These are phyloP conservation scores for Blepharisma stoltei DNA, from an alignment of 73 alveolate species.

Conservation along the genomic window DNA sequence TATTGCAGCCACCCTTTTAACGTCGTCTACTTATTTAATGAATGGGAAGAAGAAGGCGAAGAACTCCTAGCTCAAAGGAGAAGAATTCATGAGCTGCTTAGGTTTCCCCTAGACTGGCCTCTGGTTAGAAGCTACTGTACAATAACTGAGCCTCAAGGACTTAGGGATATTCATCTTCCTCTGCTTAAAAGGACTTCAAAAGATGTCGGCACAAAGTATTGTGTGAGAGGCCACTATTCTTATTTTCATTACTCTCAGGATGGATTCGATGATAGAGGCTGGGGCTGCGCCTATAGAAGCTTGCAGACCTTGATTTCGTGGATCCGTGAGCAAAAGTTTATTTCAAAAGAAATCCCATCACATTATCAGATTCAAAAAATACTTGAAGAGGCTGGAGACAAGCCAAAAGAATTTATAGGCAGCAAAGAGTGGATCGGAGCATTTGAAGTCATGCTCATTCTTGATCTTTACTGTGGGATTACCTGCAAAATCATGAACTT, in stretches of 20 bases:
- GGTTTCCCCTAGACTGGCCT: background rate
- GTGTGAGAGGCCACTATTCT: conserved; percentile 78
- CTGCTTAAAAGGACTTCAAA: conserved; percentile 40
- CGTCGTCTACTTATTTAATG: conserved; percentile 1
- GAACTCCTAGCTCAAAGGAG: background rate
- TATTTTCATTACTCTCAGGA: conserved; percentile 94
- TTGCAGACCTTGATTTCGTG: conserved; percentile 76
- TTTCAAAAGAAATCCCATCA: conserved; percentile 51
- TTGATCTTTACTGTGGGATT: conserved; percentile 55
- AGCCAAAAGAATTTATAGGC: conserved; percentile 71
- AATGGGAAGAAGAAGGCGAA: conserved; percentile 13
- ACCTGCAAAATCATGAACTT: conserved; percentile 81
- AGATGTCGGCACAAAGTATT: conserved; percentile 21
- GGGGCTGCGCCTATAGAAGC: conserved; percentile 98
- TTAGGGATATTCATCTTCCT: conserved; percentile 28
- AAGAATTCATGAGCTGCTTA: conserved; percentile 4
- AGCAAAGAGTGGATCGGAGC: conserved; percentile 94
- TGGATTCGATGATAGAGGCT: conserved; percentile 89
- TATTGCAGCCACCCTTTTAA: background rate
- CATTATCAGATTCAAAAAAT: conserved; percentile 77
- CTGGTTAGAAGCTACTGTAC: conserved; percentile 20
- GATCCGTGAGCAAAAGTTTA: conserved; percentile 64
- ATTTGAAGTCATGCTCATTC: conserved; percentile 80
- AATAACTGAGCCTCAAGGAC: conserved; percentile 34
- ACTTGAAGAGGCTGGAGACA: conserved; percentile 88